Percentiles rank a stretch among this genome's conserved stretches.
phyloP scores from a whole-genome alignment of 2,329 filamentous ascomycete species.

The Sarocladium brachiariae region DNA sequence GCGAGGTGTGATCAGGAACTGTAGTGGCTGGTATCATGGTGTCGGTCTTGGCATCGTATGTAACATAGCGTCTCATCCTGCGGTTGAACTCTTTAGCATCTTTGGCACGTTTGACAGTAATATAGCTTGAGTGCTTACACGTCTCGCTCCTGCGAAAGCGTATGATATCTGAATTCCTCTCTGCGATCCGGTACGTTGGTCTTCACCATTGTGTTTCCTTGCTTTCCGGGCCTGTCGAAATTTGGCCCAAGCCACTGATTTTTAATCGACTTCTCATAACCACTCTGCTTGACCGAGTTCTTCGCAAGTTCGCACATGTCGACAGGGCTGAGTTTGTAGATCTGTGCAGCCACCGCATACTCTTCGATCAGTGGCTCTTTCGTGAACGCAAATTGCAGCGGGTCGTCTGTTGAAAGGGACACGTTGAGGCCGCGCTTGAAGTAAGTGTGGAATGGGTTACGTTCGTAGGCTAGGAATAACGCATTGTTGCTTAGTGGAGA shows the following conservation, averaged over 20 bases:
- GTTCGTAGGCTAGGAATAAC: constrained; percentile 89
- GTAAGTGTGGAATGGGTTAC: constrained; percentile 93
- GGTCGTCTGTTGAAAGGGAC: constrained; percentile 92
- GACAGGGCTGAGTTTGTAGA: constrained; percentile 93
- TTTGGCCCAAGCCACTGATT: constrained; percentile 82
- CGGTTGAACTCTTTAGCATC: background rate
- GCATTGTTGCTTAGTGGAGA: constrained; percentile 98
- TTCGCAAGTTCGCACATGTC: constrained; percentile 99
- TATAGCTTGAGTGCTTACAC: constrained; percentile 53
- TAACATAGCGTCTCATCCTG: constrained; percentile 38
- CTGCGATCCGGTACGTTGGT: constrained; percentile 93
- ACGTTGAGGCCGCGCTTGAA: constrained; percentile 94
- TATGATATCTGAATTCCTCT: constrained; percentile 84
- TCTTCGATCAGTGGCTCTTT: constrained; percentile 98
- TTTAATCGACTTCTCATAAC: constrained; percentile 85
- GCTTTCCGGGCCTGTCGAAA: constrained; percentile 70
- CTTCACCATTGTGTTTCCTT: constrained; percentile 88
- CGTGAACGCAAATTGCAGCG: constrained; percentile 95
- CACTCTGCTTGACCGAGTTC: constrained; percentile 90
- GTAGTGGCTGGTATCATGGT: constrained; percentile 2
- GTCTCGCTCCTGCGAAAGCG: constrained; percentile 71
- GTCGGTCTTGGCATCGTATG: constrained; percentile 24
- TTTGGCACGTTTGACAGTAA: background rate
- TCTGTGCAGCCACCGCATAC: constrained; percentile 95
- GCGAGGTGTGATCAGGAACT: background rate